These are phyloP conservation scores for Pichia sp. DNA, from an alignment of 1,139 yeast species.

Conservation along the genomic window DNA sequence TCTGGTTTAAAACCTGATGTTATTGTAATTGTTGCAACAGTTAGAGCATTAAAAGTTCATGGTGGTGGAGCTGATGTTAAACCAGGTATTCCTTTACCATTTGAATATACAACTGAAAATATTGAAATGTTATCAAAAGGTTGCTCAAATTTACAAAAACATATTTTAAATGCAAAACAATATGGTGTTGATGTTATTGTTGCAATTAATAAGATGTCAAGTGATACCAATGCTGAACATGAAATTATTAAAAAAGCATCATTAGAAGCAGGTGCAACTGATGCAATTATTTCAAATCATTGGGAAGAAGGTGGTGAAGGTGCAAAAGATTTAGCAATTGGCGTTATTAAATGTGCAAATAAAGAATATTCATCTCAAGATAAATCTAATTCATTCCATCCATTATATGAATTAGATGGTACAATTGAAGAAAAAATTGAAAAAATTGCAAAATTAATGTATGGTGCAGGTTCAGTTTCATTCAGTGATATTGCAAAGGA, in stretches of 20 bases:
- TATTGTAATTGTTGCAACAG: slow-evolving; percentile 94
- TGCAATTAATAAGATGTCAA: slow-evolving; percentile 87
- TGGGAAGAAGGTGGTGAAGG: slow-evolving; percentile 99
- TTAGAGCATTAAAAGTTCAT: slow-evolving; percentile 92
- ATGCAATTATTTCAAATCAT: slow-evolving; percentile 91
- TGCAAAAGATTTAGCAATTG: slow-evolving; percentile 81
- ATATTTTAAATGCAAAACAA: slow-evolving; percentile 76
- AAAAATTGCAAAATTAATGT: slow-evolving; percentile 83
- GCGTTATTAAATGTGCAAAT: slow-evolving; percentile 72
- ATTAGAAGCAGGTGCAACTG: slow-evolving; percentile 87
- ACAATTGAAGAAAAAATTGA: slow-evolving; percentile 79
- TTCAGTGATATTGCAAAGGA: slow-evolving; percentile 77
- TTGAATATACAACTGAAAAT: slow-evolving; percentile 81
- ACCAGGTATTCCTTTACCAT: slow-evolving; percentile 89
- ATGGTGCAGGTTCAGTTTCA: slow-evolving; percentile 90
- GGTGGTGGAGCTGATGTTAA: slow-evolving; percentile 99
- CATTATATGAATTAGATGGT: slow-evolving; percentile 65
- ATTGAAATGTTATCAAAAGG: slow-evolving; percentile 78
- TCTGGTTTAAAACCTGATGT: slow-evolving; percentile 89
- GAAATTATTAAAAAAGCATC: slow-evolving; percentile 80
- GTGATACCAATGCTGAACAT: slow-evolving; percentile 81
- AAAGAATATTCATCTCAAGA: slow-evolving; percentile 31
- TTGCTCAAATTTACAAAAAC: slow-evolving; percentile 86
- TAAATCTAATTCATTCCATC: slow-evolving; percentile 36
- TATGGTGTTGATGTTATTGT: slow-evolving; percentile 94